Evolutionary conservation across 768 basidiomycete genomes (phyloP), one percentile per base, ranked within the genome.

Genomic region (Porpolomopsis calyptriformis): DNA sequence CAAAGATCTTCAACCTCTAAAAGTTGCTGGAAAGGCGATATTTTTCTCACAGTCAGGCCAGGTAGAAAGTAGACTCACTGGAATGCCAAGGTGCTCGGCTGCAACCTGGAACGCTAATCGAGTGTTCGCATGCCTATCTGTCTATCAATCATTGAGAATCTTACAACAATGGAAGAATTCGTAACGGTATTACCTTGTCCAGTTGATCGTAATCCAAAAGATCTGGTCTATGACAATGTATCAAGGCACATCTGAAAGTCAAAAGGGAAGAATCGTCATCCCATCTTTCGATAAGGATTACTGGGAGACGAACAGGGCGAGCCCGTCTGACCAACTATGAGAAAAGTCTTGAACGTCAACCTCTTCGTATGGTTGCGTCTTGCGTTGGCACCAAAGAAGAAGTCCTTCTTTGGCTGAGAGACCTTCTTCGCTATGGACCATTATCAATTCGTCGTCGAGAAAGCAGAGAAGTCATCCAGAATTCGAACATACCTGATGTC

Each of bases 361-460:
- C 56, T 94, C 89, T 51, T 77, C 77, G 66, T 99, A 98, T 0
- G 81, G 79, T 26, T 75, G 79, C 0, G 96, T 99, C 65, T 94
- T 96, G 45, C 96, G 80, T 59, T 98, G 96, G 68, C 93, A 96
- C 96, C 96, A 99, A 3, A 99, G 76, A 3, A 99, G 69, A 9
- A 99, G 74, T 26, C 96, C 96, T 59, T 98, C 96, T 64, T 97
- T 96, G 1, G 96, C 96, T 8, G 92, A 92, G n/a, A 97, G 76
- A 47, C 96, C 96, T 67, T 98, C 96, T 72, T 93, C 91, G 55
- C 94, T 97, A 61, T 53, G 48, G 22, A 22, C 31, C 20, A 48
- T 26, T 49, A 43, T 53, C 43, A 48, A 48, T 42, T 26, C 25
- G 12, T n/a, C n/a, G 11, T 25, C 20, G 35, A 41, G 27, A 42